Percentiles rank a stretch among this genome's conserved stretches.
These are phyloP conservation scores for Cryptococcus sp. DNA, from an alignment of 1,284 basidiomycete genomes.

Conservation along the genomic window DNA sequence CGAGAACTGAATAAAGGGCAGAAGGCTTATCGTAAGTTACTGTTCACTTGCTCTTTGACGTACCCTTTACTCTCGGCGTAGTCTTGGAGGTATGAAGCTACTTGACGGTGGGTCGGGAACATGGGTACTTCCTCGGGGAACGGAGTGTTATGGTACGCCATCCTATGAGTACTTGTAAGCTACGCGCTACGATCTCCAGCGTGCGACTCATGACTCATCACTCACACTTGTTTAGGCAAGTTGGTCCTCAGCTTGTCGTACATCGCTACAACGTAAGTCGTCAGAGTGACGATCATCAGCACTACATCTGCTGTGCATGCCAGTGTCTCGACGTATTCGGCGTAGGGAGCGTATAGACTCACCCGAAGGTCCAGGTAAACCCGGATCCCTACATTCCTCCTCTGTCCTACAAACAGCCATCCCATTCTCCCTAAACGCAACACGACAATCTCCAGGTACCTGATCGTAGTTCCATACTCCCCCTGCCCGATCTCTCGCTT, in stretches of 20 bases:
- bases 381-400: constrained; percentile 11
- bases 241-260: constrained; percentile 17
- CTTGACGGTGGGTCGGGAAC: constrained; percentile 23
- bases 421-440: constrained; percentile 16
- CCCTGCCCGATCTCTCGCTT: constrained; percentile 19
- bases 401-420: constrained; percentile 11
- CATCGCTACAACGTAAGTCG: constrained; percentile 14
- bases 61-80: constrained; percentile 6
- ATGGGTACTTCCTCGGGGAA: constrained; percentile 22
- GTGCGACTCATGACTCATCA: not conserved
- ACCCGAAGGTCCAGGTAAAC: constrained; percentile 21
- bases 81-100: constrained; percentile 20
- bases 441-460: constrained; percentile 16
- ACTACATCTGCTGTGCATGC: too few relatives aligned
- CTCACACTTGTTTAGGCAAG: constrained; percentile 17
- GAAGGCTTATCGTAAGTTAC: not conserved
- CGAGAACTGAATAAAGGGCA: constrained; percentile 6
- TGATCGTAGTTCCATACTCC: constrained; percentile 32
- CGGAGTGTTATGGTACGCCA: constrained; percentile 24
- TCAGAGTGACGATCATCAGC: too few relatives aligned
- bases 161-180: constrained; percentile 13
- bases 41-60: not conserved
- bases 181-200: not conserved
- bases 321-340: too few relatives aligned
- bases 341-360: not conserved